Conservation (phyloP, 345 rosid species). For the Salix arbutifolia region DNA sequence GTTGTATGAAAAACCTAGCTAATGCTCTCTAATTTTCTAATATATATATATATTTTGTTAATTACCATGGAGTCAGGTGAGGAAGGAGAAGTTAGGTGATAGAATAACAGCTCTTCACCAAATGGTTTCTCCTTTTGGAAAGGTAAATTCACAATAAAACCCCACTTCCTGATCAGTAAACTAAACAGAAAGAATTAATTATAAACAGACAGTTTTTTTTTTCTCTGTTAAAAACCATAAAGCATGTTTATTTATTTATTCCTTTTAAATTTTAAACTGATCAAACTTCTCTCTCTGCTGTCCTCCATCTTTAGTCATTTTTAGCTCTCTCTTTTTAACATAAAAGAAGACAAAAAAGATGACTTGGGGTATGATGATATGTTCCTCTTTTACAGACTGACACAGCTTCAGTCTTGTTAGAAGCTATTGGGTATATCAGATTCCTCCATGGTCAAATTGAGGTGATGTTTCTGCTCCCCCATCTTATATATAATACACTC, state of each 20-base stretch:
- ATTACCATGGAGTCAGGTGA: constrained; percentile 41
- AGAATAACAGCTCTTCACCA: constrained; percentile 90
- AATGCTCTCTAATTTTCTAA: neutral
- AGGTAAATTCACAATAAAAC: constrained; percentile 38
- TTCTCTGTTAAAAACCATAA: constrained; percentile 8
- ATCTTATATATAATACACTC: constrained; percentile 10
- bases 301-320: constrained; percentile 7
- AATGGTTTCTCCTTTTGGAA: constrained; percentile 95
- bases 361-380: constrained; percentile 39
- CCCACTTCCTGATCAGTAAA: neutral
- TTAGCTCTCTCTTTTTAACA: constrained; percentile 18
- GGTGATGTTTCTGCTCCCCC: constrained; percentile 46
- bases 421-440: constrained; percentile 99
- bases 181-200: neutral
- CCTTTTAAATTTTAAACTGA: neutral
- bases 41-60: too few relatives aligned
- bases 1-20: neutral
- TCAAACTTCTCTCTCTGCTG: neutral
- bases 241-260: neutral
- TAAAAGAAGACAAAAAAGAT: constrained; percentile 20
- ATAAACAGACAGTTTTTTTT: neutral
- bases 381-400: constrained; percentile 84
- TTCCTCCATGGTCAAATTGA: constrained; percentile 99
- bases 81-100: constrained; percentile 90
- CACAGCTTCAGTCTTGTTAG: constrained; percentile 99